Conservation (phyloP, 106 monocot species). For the Allium sativum region DNA sequence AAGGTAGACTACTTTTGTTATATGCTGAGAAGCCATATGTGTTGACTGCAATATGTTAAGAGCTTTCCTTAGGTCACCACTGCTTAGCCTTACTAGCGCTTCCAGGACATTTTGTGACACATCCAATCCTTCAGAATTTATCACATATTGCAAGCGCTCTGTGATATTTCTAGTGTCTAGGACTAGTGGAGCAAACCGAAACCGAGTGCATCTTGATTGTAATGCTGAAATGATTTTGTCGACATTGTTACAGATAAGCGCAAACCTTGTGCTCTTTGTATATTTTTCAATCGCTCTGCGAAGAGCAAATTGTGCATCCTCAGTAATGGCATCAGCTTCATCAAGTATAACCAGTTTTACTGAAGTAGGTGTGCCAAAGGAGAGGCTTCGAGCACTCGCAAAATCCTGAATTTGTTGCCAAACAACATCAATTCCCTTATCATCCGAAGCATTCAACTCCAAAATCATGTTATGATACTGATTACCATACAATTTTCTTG, state of each 20-base stretch:
- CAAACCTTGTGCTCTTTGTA: no score
- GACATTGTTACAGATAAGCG: no score
- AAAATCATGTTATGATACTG: no score
- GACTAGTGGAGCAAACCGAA: slow-evolving; percentile 97
- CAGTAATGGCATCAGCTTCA: slow-evolving; percentile 99
- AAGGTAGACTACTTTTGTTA: slow-evolving; percentile 89
- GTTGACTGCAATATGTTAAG: slow-evolving; percentile 98
- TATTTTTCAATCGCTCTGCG: no score
- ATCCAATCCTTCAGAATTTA: slow-evolving; percentile 59
- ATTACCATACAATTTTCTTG: no score
- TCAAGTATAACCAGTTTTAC: slow-evolving; percentile 88
- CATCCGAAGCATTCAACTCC: no score
- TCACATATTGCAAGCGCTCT: slow-evolving; percentile 79
- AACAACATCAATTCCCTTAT: no score
- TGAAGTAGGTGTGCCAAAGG: no score
- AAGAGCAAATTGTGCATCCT: slow-evolving; percentile 99
- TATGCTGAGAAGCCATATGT: slow-evolving; percentile 84
- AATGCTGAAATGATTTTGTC: slow-evolving; percentile 97
- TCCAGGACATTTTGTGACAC: slow-evolving; percentile 67
- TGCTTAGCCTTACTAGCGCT: slow-evolving; percentile 76
- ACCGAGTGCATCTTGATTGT: slow-evolving; percentile 96
- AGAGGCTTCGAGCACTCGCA: no score
- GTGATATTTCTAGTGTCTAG: slow-evolving; percentile 64
- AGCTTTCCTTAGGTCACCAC: slow-evolving; percentile 98
- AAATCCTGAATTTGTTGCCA: no score